These are phyloP conservation scores for Metschnikowia gelsemii DNA, from an alignment of 805 yeast genomes.

Conservation along the genomic window DNA sequence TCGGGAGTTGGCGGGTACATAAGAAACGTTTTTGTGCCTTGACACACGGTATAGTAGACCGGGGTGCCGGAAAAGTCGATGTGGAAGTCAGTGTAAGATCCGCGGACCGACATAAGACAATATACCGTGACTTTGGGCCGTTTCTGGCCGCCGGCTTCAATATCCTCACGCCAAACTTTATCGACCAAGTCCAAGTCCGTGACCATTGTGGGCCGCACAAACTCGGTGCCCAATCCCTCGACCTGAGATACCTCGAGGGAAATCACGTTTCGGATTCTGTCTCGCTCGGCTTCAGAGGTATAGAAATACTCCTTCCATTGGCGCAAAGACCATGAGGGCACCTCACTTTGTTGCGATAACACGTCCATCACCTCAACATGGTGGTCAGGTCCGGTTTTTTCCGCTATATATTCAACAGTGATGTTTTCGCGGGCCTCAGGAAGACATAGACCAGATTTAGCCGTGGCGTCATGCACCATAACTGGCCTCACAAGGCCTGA, in stretches of 20 bases:
- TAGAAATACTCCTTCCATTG: slow-evolving; percentile 75
- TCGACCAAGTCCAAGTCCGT: slow-evolving; percentile 66
- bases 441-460: slow-evolving; percentile 47
- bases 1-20: slow-evolving; percentile 73
- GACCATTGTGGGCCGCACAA: slow-evolving; percentile 68
- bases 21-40: slow-evolving; percentile 73
- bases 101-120: slow-evolving; percentile 79
- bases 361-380: slow-evolving; percentile 88
- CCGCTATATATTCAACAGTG: slow-evolving; percentile 55
- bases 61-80: slow-evolving; percentile 91
- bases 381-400: slow-evolving; percentile 58
- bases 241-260: slow-evolving; percentile 70
- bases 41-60: slow-evolving; percentile 78
- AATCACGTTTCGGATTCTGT: slow-evolving; percentile 74
- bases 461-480: slow-evolving; percentile 34
- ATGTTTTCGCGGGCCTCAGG: slow-evolving; percentile 45
- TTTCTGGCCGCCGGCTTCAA: slow-evolving; percentile 22
- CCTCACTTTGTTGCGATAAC: slow-evolving; percentile 65
- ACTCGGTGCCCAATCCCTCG: slow-evolving; percentile 45
- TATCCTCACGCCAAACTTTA: slow-evolving; percentile 55
- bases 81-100: slow-evolving; percentile 87
- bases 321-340: slow-evolving; percentile 65
- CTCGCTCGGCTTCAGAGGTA: slow-evolving; percentile 45
- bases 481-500: slow-evolving; percentile 46
- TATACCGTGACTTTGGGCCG: slow-evolving; percentile 70